Conservation (phyloP, 2,329 filamentous ascomycete species). For the Sphaerulina populicola region DNA sequence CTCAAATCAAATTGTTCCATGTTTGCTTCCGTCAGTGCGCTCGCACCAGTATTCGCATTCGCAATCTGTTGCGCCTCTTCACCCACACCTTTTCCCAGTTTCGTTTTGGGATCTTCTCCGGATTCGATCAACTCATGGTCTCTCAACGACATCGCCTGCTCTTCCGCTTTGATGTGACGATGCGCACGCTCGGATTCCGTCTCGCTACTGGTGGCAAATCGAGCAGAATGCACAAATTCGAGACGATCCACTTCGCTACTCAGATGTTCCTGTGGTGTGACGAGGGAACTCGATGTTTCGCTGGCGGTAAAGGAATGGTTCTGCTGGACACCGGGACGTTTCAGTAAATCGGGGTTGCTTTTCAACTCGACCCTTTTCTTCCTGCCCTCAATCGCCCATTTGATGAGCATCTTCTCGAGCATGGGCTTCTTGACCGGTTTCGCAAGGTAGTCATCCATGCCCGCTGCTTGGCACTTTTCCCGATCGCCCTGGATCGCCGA, state of each 20-base stretch:
- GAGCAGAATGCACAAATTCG: conserved; percentile 32
- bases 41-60: conserved; percentile 7
- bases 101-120: conserved; percentile 34
- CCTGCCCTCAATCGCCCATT: conserved; percentile 51
- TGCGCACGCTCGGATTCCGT: conserved; percentile 41
- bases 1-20: conserved; percentile 26
- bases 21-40: conserved; percentile 27
- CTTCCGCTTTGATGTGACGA: conserved; percentile 45
- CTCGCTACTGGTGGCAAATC: conserved; percentile 37
- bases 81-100: conserved; percentile 20
- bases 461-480: conserved; percentile 63
- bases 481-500: conserved; percentile 68
- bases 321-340: conserved; percentile 19
- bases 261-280: conserved; percentile 31
- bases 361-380: conserved; percentile 26
- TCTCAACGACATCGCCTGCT: conserved; percentile 47
- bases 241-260: conserved; percentile 29
- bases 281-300: conserved; percentile 17
- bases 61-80: conserved; percentile 16
- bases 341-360: conserved; percentile 14
- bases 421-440: conserved; percentile 63
- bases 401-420: conserved; percentile 62
- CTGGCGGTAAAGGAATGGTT: conserved; percentile 21
- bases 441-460: conserved; percentile 67
- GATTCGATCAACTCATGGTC: conserved; percentile 49